Evolutionary conservation across 352 stramenopile species (phyloP).

Genomic region (Discostella stelligera): DNA sequence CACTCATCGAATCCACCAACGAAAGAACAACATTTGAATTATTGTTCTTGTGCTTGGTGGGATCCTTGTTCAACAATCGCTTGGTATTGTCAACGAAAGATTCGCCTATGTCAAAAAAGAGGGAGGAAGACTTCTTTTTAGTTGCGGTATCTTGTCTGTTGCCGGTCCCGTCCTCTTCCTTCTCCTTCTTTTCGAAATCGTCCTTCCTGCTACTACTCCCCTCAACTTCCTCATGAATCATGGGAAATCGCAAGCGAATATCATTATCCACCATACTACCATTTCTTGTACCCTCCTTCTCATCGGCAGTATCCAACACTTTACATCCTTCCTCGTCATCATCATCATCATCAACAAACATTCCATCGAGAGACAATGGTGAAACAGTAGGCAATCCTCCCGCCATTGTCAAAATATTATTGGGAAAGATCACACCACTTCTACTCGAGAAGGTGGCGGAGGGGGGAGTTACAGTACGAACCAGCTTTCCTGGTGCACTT

Average conservation of each 20-base stretch:
- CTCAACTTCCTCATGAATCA: not conserved
- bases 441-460: not conserved
- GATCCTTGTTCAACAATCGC: not conserved
- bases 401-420: not conserved
- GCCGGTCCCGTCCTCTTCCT: not conserved
- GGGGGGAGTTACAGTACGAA: not conserved
- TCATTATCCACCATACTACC: not conserved
- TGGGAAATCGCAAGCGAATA: not conserved
- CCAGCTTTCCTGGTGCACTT: not conserved
- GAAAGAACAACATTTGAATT: not conserved
- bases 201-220: not conserved
- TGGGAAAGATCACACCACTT: not conserved
- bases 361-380: constrained; percentile 11
- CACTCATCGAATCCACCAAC: constrained; percentile 8
- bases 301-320: not conserved
- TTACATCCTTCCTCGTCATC: constrained; percentile 12
- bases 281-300: not conserved
- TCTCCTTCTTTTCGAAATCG: not conserved
- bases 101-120: constrained; percentile 21
- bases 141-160: not conserved
- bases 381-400: constrained; percentile 2
- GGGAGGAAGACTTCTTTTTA: constrained; percentile 4
- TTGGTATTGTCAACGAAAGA: constrained; percentile 15
- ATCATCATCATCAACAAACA: constrained; percentile 6
- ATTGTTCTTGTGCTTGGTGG: not conserved